These are phyloP conservation scores for Macrolepiota dolichaula DNA, from an alignment of 768 basidiomycete species.

Conservation along the genomic window DNA sequence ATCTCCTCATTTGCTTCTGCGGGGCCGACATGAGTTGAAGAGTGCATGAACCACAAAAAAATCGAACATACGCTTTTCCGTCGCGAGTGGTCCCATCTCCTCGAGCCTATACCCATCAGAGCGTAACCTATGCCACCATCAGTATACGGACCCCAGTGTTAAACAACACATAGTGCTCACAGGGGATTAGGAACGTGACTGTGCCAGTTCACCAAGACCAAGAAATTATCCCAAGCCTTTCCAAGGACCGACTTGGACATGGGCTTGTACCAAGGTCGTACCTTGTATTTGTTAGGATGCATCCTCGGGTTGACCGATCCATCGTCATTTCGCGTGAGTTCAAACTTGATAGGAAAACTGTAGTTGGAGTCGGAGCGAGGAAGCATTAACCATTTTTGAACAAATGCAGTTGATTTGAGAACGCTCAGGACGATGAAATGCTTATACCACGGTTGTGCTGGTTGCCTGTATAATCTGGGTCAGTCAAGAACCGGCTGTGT, in stretches of 20 bases:
- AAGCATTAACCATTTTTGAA: slow-evolving; percentile 36
- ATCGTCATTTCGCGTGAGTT: slow-evolving; percentile 19
- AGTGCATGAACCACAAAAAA: neutral
- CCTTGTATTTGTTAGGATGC: slow-evolving; percentile 30
- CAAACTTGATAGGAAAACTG: slow-evolving; percentile 19
- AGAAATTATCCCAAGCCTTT: slow-evolving; percentile 24
- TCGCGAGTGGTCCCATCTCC: slow-evolving; percentile 38
- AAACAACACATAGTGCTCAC: slow-evolving; percentile 18
- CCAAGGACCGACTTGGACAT: slow-evolving; percentile 24
- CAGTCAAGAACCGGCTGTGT: neutral
- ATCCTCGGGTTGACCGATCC: slow-evolving; percentile 26
- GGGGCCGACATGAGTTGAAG: neutral
- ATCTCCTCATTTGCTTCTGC: slow-evolving; percentile 40
- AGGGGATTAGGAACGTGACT: slow-evolving; percentile 36
- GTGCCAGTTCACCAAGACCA: slow-evolving; percentile 31
- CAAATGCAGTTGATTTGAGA: slow-evolving; percentile 23
- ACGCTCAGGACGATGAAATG: slow-evolving; percentile 21
- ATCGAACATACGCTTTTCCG: slow-evolving; percentile 30
- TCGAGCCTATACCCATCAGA: slow-evolving; percentile 40
- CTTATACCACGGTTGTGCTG: slow-evolving; percentile 31
- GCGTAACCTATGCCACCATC: slow-evolving; percentile 21
- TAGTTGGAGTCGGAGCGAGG: slow-evolving; percentile 26
- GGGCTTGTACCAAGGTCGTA: slow-evolving; percentile 47
- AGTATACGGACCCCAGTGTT: neutral
- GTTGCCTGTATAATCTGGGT: slow-evolving; percentile 26